These are phyloP conservation scores for Gnomoniopsis sp. DNA, from an alignment of 2,329 filamentous ascomycete genomes.

Conservation along the genomic window DNA sequence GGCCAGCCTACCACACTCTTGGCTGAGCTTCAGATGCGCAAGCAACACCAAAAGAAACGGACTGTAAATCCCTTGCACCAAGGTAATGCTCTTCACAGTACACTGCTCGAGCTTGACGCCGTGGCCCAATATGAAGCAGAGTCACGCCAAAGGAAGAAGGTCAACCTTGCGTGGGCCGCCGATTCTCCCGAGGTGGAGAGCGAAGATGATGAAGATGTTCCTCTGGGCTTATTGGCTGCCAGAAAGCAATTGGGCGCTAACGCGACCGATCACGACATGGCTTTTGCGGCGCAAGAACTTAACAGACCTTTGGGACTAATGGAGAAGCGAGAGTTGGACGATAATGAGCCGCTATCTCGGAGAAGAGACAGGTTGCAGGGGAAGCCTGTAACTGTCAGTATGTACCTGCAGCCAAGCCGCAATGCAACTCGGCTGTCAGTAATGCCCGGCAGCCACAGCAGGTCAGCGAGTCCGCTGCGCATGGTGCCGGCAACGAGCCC, in stretches of 20 bases:
- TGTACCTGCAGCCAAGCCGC: constrained; percentile 23
- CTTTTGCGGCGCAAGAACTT: constrained; percentile 49
- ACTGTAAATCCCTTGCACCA: constrained; percentile 62
- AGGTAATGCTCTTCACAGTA: constrained; percentile 81
- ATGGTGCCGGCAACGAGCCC: constrained; percentile 10
- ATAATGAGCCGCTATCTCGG: constrained; percentile 82
- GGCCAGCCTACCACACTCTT: constrained; percentile 85
- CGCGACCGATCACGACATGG: constrained; percentile 33
- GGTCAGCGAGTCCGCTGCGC: constrained; percentile 20
- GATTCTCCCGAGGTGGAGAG: constrained; percentile 42
- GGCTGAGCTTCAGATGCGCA: constrained; percentile 87
- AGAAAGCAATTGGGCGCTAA: constrained; percentile 48
- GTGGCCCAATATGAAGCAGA: constrained; percentile 82
- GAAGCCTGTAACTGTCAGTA: constrained; percentile 36
- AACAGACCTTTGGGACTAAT: constrained; percentile 70
- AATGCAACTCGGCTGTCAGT: constrained; percentile 14
- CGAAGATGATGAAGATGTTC: constrained; percentile 82
- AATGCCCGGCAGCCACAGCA: constrained; percentile 8
- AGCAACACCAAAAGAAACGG: constrained; percentile 80
- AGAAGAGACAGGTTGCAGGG: constrained; percentile 74
- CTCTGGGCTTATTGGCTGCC: constrained; percentile 76
- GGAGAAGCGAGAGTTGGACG: constrained; percentile 80
- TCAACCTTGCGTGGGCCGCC: constrained; percentile 78
- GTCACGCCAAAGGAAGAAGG: constrained; percentile 68
- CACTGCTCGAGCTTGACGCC: constrained; percentile 83